Percentiles rank a stretch among this genome's conserved stretches.
Conservation (phyloP, 169 alveolate species). For the Besnoitia besnoiti region DNA sequence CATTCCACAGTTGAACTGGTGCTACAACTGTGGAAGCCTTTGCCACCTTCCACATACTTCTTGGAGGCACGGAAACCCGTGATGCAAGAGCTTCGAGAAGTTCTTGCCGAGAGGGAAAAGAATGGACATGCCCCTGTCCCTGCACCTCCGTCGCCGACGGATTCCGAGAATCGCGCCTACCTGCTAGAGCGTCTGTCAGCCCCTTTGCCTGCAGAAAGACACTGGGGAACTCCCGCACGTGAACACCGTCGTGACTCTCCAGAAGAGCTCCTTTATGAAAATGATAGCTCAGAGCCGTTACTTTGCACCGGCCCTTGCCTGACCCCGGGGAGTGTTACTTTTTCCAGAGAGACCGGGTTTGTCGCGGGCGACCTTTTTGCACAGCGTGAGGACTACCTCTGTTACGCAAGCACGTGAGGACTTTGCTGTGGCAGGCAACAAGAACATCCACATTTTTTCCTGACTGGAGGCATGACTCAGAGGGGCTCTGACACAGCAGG, state of each 20-base stretch:
- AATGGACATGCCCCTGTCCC: background rate
- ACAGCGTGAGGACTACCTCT: no score
- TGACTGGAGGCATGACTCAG: no score
- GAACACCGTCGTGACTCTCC: no score
- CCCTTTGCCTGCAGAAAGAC: background rate
- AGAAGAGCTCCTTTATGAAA: no score
- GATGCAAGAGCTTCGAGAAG: background rate
- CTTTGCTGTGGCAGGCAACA: no score
- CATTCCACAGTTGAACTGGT: background rate
- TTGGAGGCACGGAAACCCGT: background rate
- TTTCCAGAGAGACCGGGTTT: no score
- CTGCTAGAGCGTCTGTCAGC: background rate
- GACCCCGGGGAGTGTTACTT: no score
- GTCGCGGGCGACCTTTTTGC: no score
- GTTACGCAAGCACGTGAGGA: no score
- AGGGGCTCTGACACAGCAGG: no score
- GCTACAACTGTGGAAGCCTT: background rate
- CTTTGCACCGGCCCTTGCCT: background rate
- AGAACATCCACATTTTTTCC: no score
- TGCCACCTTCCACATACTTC: background rate
- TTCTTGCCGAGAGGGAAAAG: background rate
- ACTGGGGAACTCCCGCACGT: no score
- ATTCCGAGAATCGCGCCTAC: background rate
- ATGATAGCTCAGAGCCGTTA: background rate
- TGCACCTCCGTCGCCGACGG: background rate